Evolutionary conservation across 2,329 filamentous ascomycete species (phyloP), one percentile per base, ranked within the genome.

Genomic region (Penicillium sp.): DNA sequence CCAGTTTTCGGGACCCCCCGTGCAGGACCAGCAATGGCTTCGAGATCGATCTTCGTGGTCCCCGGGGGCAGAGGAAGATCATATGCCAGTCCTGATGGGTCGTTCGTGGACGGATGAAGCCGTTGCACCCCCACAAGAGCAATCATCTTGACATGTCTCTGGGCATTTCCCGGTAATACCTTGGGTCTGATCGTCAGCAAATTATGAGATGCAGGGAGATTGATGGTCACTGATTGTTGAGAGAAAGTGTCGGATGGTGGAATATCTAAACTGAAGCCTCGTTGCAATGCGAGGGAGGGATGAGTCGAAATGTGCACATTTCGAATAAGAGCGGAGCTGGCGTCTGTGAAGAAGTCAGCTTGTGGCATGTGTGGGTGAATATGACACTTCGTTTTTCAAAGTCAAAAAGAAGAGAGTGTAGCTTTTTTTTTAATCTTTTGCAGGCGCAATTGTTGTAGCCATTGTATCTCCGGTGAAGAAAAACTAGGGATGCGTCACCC

Each of bases 21-120:
- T 1, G 79, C 81, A 53, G 88, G 76, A 5, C 84, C 83, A 1
- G 86, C 87, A 54, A 90, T 81, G 49, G 91, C 75, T 59, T 91
- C 86, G 6, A 94, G 77, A 58, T 90, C 85, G 43, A 95, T 79
- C 39, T 84, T 79, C 57, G 93, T 95, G 43, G 89, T 77, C 5
- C 88, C 89, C 1, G 80, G 78, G 26, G 80, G 77, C 27, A 95
- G 72, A 44, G 80, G 80, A 6, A 83, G 78, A 58, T 95, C 90
- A 58, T 89, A 95, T 0, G 86, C 72, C n/a, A 84, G 83, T 53
- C 81, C 81, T 50, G 76, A 74, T 40, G 69, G 75, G 57, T 77
- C 74, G 13, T 57, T 53, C 34, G 32, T 29, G 44, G 73, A 71
- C 39, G 78, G 70, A 52, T 79, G 77, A 6, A 85, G 76, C 43